A percentile compares a stretch with the other conserved stretches of the same genome.
Conservation (phyloP, 352 stramenopile genomes). For the Globisporangium paddicum region DNA sequence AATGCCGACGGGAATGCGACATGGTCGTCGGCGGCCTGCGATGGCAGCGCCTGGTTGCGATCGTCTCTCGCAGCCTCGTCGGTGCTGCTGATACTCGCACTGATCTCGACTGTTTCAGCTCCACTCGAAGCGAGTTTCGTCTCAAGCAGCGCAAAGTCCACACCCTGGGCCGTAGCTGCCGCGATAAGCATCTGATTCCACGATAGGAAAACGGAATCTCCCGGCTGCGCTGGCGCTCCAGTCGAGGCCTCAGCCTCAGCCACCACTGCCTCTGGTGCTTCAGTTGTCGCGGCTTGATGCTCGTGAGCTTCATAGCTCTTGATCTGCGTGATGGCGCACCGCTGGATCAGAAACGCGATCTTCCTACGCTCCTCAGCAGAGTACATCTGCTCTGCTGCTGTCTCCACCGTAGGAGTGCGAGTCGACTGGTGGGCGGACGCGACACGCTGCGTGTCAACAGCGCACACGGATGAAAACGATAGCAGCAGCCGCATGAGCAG, state of each 20-base stretch:
- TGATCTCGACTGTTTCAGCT: background rate
- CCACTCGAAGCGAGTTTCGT: conserved; percentile 11
- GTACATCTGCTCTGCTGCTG: conserved; percentile 12
- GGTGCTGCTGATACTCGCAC: background rate
- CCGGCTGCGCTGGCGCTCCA: background rate
- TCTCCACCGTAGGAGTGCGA: too few species aligned
- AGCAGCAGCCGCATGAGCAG: conserved; percentile 58
- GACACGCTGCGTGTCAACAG: conserved; percentile 7
- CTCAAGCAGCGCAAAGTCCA: conserved; percentile 39
- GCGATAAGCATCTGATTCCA: conserved; percentile 31
- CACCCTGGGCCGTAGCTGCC: conserved; percentile 16
- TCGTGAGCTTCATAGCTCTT: background rate
- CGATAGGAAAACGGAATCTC: conserved; percentile 22
- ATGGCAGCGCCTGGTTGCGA: conserved; percentile 10
- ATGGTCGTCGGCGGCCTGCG: conserved; percentile 21
- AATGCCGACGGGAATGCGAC: conserved; percentile 20
- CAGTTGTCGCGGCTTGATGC: background rate
- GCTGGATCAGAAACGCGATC: conserved; percentile 20
- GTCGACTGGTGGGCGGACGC: background rate
- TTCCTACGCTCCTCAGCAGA: conserved; percentile 24
- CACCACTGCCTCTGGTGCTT: background rate
- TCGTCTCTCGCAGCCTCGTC: too few species aligned
- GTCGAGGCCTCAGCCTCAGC: background rate
- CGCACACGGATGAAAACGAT: conserved; percentile 34
- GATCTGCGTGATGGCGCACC: conserved; percentile 17